Evolutionary conservation across 225 moss, liverwort and hornwort genomes (phyloP).

Genomic region (Ulota crispa): DNA sequence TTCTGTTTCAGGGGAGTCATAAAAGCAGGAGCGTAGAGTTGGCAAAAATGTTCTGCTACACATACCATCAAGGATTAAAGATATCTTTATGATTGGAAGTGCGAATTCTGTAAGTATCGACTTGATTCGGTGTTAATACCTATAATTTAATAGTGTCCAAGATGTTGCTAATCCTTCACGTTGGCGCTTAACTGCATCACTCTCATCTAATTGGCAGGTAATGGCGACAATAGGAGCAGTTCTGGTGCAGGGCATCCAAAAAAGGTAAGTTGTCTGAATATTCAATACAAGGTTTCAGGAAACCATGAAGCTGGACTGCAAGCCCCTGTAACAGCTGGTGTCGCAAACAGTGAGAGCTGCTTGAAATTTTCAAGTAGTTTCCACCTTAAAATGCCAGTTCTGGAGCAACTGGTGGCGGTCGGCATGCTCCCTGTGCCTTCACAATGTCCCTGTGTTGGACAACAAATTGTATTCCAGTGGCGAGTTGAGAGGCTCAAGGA

Average conservation of each 20-base stretch:
- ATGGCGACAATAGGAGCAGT: conserved; percentile 29
- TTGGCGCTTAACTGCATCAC: conserved; percentile 11
- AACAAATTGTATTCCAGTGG: conserved; percentile 95
- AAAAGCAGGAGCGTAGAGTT: not conserved
- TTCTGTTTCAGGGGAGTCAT: not conserved
- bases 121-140: not conserved
- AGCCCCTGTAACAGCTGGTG: conserved; percentile 56
- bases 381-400: conserved; percentile 82
- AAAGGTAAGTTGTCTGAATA: conserved; percentile 60
- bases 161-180: not conserved
- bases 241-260: conserved; percentile 32
- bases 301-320: conserved; percentile 77
- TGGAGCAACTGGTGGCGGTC: conserved; percentile 93
- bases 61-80: not conserved
- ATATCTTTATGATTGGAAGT: not conserved
- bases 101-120: not conserved
- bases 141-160: not conserved
- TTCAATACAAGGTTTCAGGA: conserved; percentile 78
- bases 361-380: conserved; percentile 75
- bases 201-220: conserved; percentile 45
- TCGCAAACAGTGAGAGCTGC: conserved; percentile 37
- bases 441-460: conserved; percentile 77
- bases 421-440: conserved; percentile 92
- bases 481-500: conserved; percentile 91
- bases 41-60: not conserved